A percentile compares a stretch with the other conserved stretches of the same genome.
phyloP scores from a whole-genome alignment of 805 yeast genomes.

The Lipomyces yamadae region DNA sequence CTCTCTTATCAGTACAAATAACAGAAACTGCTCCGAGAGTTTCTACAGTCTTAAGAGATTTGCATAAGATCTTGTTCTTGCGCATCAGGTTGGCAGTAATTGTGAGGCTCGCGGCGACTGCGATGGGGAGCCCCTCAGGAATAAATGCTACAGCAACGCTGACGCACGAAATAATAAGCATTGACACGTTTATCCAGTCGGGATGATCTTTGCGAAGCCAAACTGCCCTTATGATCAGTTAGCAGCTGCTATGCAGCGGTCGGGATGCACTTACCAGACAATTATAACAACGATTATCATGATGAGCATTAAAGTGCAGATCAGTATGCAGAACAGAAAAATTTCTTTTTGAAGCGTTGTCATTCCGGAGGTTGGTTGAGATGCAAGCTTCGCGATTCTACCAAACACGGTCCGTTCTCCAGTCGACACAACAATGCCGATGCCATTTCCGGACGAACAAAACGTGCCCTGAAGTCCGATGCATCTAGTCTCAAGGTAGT shows the following conservation, averaged over 20 bases:
- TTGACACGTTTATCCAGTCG: slow-evolving; percentile 49
- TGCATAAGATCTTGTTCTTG: slow-evolving; percentile 51
- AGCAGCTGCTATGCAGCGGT: neutral
- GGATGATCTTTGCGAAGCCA: slow-evolving; percentile 50
- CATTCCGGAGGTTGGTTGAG: slow-evolving; percentile 49
- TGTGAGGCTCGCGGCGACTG: slow-evolving; percentile 54
- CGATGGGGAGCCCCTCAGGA: slow-evolving; percentile 57
- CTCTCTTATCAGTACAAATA: slow-evolving; percentile 57
- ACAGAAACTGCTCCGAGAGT: slow-evolving; percentile 63
- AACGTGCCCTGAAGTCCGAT: slow-evolving; percentile 56
- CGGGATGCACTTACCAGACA: too few relatives aligned
- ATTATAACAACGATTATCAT: slow-evolving; percentile 43
- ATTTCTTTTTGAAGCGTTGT: slow-evolving; percentile 54
- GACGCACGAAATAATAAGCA: slow-evolving; percentile 45
- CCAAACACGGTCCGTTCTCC: slow-evolving; percentile 56
- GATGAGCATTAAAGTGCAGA: slow-evolving; percentile 1
- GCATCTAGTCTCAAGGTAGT: slow-evolving; percentile 51
- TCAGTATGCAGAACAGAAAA: slow-evolving; percentile 42
- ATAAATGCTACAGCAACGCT: slow-evolving; percentile 55
- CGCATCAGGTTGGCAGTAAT: slow-evolving; percentile 55
- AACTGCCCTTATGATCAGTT: slow-evolving; percentile 45
- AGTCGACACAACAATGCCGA: slow-evolving; percentile 51
- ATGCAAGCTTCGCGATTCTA: slow-evolving; percentile 40
- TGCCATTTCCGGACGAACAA: slow-evolving; percentile 47
- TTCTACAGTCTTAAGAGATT: slow-evolving; percentile 55